A percentile compares a stretch with the other conserved stretches of the same genome.
phyloP scores from a whole-genome alignment of 305 asterid genomes.

The Fraxinus xanthoxyloides region DNA sequence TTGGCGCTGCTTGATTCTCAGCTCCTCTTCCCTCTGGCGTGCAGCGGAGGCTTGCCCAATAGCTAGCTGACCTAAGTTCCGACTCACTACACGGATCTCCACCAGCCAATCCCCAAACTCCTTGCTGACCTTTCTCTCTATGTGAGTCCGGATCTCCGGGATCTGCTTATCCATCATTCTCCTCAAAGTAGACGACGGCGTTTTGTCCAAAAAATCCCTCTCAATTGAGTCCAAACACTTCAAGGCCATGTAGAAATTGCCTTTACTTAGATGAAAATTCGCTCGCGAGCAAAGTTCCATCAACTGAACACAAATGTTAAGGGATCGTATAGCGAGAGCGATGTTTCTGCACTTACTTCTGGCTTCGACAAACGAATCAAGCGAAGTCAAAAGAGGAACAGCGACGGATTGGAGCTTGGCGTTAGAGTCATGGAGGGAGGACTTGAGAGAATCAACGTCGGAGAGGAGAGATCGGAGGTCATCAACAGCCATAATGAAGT shows the following conservation, averaged over 20 bases:
- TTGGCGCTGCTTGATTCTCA: slow-evolving; percentile 82
- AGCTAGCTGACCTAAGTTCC: slow-evolving; percentile 88
- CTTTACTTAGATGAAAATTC: slow-evolving; percentile 53
- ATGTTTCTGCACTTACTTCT: slow-evolving; percentile 62
- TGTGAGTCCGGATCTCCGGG: slow-evolving; percentile 70
- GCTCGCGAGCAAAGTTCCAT: slow-evolving; percentile 77
- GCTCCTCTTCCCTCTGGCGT: slow-evolving; percentile 91
- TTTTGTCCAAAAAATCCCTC: slow-evolving; percentile 43
- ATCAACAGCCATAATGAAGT: slow-evolving; percentile 91
- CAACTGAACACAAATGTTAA: slow-evolving; percentile 53
- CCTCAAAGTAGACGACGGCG: slow-evolving; percentile 62
- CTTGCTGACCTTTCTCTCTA: slow-evolving; percentile 69
- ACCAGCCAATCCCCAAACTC: slow-evolving; percentile 97
- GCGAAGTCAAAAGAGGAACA: slow-evolving; percentile 65
- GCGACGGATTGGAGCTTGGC: slow-evolving; percentile 78
- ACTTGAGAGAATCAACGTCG: slow-evolving; percentile 90
- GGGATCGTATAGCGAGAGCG: slow-evolving; percentile 63
- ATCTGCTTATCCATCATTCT: slow-evolving; percentile 92
- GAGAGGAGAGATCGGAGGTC: slow-evolving; percentile 94
- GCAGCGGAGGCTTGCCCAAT: slow-evolving; percentile 97
- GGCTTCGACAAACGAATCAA: slow-evolving; percentile 76
- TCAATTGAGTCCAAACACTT: slow-evolving; percentile 82
- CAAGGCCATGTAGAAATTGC: slow-evolving; percentile 86
- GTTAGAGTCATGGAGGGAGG: slow-evolving; percentile 66
- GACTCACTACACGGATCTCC: slow-evolving; percentile 79